These are phyloP conservation scores for Rosa chinensis DNA, from an alignment of 306 rosid species.

Conservation along the genomic window DNA sequence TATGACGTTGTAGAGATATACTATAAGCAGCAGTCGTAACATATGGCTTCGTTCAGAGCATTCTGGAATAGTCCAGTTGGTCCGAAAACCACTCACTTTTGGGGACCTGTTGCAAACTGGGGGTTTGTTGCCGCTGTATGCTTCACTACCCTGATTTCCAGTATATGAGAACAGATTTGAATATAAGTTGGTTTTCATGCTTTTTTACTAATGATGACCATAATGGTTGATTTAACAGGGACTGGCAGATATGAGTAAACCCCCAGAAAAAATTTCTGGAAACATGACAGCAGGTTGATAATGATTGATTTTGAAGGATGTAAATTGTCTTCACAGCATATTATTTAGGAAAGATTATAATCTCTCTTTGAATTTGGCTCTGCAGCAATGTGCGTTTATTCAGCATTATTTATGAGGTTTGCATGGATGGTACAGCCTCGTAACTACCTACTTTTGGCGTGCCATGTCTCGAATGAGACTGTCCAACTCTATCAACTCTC, in stretches of 20 bases:
- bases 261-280: constrained; percentile 95
- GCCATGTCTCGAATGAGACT: constrained; percentile 70
- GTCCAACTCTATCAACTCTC: constrained; percentile 71
- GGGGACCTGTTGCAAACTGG: constrained; percentile 99
- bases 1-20: constrained; percentile 3
- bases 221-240: constrained; percentile 46
- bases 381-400: constrained; percentile 74
- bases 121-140: constrained; percentile 96
- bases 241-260: constrained; percentile 82
- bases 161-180: not conserved
- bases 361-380: constrained; percentile 11
- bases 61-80: constrained; percentile 90
- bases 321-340: not conserved
- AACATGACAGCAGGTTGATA: constrained; percentile 86
- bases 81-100: constrained; percentile 94
- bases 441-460: constrained; percentile 57
- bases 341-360: constrained; percentile 4
- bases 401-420: constrained; percentile 66
- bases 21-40: not conserved
- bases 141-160: constrained; percentile 17
- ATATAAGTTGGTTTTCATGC: not conserved
- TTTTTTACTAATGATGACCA: not conserved
- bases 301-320: constrained; percentile 5
- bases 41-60: constrained; percentile 78
- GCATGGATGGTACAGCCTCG: constrained; percentile 82